Conservation (phyloP, 768 basidiomycete species). For the Hebeloma cylindrosporum region DNA sequence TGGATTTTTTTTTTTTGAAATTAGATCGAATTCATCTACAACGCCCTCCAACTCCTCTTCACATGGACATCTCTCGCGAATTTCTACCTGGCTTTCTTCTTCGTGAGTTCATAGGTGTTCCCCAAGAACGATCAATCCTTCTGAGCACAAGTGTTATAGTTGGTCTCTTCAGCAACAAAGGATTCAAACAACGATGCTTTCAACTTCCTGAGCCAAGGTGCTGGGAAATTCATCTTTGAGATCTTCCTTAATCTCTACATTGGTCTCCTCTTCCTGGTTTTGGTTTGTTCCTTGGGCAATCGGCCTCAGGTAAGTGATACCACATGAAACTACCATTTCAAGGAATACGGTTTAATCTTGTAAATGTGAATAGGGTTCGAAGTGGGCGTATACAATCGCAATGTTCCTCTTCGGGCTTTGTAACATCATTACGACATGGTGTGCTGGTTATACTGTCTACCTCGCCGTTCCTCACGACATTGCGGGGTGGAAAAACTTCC, state of each 20-base stretch:
- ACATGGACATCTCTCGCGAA: conserved; percentile 94
- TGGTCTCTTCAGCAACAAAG: conserved; percentile 78
- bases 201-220: conserved; percentile 72
- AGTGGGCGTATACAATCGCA: conserved; percentile 77
- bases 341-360: conserved; percentile 3
- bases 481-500: conserved; percentile 74
- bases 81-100: conserved; percentile 94
- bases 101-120: conserved; percentile 50
- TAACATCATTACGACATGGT: conserved; percentile 81
- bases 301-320: conserved; percentile 64
- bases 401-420: conserved; percentile 79
- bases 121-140: neutral
- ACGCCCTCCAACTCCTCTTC: conserved; percentile 84
- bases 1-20: neutral
- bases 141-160: conserved; percentile 38
- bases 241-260: conserved; percentile 84
- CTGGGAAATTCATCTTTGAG: conserved; percentile 72
- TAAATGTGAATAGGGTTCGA: conserved; percentile 58
- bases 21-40: conserved; percentile 91
- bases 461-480: conserved; percentile 74
- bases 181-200: conserved; percentile 64
- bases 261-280: conserved; percentile 75
- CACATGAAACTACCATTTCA: conserved; percentile 1
- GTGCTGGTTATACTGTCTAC: conserved; percentile 89
- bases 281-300: conserved; percentile 89